Percentiles rank a stretch among this genome's conserved stretches.
Evolutionary conservation across 139 green algal genomes (phyloP).

Genomic region (Pleodorina starrii): DNA sequence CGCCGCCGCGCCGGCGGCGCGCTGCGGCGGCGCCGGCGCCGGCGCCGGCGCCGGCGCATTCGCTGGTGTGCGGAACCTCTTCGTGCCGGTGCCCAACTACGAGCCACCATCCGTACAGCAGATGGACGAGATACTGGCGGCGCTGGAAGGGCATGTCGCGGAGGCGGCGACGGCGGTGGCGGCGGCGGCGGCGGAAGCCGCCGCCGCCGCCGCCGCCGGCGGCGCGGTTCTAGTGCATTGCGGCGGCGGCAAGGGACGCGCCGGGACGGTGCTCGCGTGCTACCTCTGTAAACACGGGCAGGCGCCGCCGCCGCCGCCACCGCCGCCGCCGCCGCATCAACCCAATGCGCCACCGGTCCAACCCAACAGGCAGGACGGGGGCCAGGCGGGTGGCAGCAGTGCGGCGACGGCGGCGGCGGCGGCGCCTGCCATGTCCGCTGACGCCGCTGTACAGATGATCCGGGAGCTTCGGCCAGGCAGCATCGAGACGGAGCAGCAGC

Average conservation of each 20-base stretch:
- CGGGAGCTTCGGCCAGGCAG: conserved; percentile 54
- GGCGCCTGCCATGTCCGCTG: conserved; percentile 46
- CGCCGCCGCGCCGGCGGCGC: not conserved
- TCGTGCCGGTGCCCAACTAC: conserved; percentile 59
- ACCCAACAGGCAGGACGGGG: too few relatives aligned
- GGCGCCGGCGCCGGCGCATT: not conserved
- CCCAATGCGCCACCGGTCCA: too few relatives aligned
- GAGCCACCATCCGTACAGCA: conserved; percentile 56
- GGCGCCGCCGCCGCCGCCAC: not conserved
- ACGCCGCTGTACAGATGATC: conserved; percentile 44
- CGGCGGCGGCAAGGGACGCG: conserved; percentile 61
- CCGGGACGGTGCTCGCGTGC: conserved; percentile 60
- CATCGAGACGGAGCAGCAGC: conserved; percentile 66
- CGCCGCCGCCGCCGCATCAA: not conserved
- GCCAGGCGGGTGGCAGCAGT: too few relatives aligned
- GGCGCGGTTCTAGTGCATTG: conserved; percentile 55
- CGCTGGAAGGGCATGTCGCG: conserved; percentile 19
- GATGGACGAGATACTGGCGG: conserved; percentile 52
- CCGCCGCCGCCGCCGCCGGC: not conserved
- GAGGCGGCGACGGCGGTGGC: not conserved
- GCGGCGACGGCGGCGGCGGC: too few relatives aligned
- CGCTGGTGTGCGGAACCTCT: conserved; percentile 47
- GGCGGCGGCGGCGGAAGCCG: not conserved
- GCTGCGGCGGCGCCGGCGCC: not conserved
- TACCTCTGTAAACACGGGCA: conserved; percentile 54